A percentile compares a stretch with the other conserved stretches of the same genome.
Conservation (phyloP, 2,329 filamentous ascomycete species). For the Fusarium sp. region DNA sequence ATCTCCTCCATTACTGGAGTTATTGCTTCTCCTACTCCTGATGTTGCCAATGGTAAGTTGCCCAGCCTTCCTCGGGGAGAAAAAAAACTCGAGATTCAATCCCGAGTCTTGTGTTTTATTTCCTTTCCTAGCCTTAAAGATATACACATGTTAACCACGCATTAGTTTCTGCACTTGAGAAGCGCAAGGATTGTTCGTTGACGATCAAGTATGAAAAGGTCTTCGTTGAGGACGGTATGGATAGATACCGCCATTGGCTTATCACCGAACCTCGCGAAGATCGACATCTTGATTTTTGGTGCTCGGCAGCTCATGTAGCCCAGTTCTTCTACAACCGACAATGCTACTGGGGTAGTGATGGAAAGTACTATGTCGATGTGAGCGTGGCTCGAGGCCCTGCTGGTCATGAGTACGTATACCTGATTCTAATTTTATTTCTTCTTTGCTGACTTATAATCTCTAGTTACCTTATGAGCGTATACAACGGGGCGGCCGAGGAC, state of each 20-base stretch:
- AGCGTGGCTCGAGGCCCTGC: background rate
- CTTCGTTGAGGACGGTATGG: background rate
- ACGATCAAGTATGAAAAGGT: background rate
- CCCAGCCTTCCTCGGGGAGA: too few relatives aligned
- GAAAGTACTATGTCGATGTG: conserved; percentile 7
- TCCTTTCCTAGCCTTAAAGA: accelerated
- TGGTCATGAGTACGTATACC: background rate
- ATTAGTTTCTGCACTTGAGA: background rate
- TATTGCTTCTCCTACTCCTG: background rate
- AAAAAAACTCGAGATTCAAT: too few relatives aligned
- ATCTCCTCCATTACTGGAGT: background rate
- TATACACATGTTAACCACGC: background rate
- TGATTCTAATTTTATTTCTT: accelerated
- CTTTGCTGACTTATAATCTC: background rate
- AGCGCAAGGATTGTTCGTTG: background rate
- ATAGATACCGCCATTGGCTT: conserved; percentile 5
- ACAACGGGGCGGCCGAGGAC: background rate
- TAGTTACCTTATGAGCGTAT: background rate
- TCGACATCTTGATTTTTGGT: background rate
- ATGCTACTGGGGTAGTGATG: background rate
- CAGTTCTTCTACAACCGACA: background rate
- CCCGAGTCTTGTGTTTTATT: too few relatives aligned
- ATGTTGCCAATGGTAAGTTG: too few relatives aligned
- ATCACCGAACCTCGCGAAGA: conserved; percentile 3
- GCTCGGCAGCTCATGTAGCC: background rate